Conservation (phyloP, 1,139 yeast genomes). For the Saccharomycopsis hybrid region DNA sequence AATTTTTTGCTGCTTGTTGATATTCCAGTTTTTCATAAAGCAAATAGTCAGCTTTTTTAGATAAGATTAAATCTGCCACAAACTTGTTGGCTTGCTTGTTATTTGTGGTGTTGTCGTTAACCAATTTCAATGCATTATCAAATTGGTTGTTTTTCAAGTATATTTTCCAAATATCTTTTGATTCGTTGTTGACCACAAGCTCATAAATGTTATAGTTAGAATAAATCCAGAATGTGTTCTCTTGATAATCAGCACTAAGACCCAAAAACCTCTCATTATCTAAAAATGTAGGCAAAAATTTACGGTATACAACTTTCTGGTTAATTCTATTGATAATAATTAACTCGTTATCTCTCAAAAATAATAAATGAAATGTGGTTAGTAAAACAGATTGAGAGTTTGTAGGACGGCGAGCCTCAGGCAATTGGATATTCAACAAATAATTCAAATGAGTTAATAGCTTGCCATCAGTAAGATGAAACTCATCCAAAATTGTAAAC, state of each 20-base stretch:
- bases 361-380: constrained; percentile 47
- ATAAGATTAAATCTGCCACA: constrained; percentile 48
- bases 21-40: constrained; percentile 30
- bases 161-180: constrained; percentile 69
- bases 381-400: constrained; percentile 36
- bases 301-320: constrained; percentile 39
- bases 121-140: constrained; percentile 57
- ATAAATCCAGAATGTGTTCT: constrained; percentile 56
- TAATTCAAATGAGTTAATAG: constrained; percentile 32
- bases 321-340: constrained; percentile 45
- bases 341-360: constrained; percentile 39
- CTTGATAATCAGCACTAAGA: constrained; percentile 48
- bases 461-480: not conserved
- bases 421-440: constrained; percentile 35
- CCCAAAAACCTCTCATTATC: constrained; percentile 45
- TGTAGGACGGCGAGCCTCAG: constrained; percentile 27
- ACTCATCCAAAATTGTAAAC: constrained; percentile 10
- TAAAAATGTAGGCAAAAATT: constrained; percentile 30
- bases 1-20: constrained; percentile 50
- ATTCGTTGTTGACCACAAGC: constrained; percentile 62
- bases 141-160: constrained; percentile 56
- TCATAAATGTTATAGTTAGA: constrained; percentile 53
- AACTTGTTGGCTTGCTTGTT: constrained; percentile 31
- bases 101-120: not conserved
- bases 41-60: constrained; percentile 58